Percentiles rank a stretch among this genome's conserved stretches.
These are phyloP conservation scores for Globisporangium paroecandrum DNA, from an alignment of 352 stramenopile species.

Conservation along the genomic window DNA sequence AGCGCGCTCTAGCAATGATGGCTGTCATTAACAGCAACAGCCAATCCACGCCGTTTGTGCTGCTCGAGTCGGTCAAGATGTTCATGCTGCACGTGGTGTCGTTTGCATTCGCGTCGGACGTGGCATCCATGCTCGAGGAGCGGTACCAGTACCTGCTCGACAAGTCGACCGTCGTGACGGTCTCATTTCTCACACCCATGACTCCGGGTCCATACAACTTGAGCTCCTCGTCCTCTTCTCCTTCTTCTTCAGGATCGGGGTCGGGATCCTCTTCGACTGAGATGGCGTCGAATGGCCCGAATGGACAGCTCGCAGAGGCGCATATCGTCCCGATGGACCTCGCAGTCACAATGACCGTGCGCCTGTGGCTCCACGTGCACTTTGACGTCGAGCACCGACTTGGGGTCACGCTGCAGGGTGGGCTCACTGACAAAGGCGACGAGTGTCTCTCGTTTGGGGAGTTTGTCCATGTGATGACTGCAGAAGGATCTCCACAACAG, in stretches of 20 bases:
- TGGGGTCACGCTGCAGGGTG: conserved; percentile 27
- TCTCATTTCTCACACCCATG: conserved; percentile 27
- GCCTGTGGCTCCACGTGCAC: conserved; percentile 30
- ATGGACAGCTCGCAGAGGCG: conserved; percentile 30
- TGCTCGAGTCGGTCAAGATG: conserved; percentile 38
- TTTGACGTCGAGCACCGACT: conserved; percentile 22
- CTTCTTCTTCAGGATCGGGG: background rate
- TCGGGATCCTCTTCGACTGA: background rate
- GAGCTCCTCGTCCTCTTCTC: background rate
- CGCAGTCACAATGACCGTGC: conserved; percentile 27
- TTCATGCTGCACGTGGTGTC: conserved; percentile 32
- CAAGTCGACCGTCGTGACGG: conserved; percentile 19
- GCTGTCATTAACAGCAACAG: background rate
- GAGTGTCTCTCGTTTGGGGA: conserved; percentile 33
- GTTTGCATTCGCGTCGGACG: conserved; percentile 16
- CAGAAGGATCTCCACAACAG: background rate
- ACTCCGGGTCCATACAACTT: conserved; percentile 27
- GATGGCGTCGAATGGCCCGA: conserved; percentile 10
- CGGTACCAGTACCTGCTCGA: conserved; percentile 21
- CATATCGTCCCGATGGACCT: conserved; percentile 33
- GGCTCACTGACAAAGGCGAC: background rate
- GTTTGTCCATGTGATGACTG: conserved; percentile 35
- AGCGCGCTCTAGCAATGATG: background rate
- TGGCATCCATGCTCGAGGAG: conserved; percentile 21
- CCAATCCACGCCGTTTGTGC: conserved; percentile 24